Percentiles rank a stretch among this genome's conserved stretches.
Conservation (phyloP, 2,329 filamentous ascomycete genomes). For the Cladobotryum protrusum region DNA sequence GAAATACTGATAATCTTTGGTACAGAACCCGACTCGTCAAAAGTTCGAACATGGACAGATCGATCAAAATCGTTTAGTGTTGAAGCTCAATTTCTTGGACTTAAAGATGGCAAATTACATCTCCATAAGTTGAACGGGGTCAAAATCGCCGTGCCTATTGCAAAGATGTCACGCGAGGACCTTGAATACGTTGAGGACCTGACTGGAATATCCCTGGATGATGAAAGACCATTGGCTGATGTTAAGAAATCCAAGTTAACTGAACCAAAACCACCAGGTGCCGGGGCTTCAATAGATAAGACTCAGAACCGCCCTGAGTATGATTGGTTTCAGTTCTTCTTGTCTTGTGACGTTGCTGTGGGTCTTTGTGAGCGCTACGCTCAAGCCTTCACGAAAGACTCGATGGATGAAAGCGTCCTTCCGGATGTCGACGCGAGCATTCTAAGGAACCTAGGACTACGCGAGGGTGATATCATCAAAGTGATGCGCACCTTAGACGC, state of each 20-base stretch:
- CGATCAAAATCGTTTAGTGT: constrained; percentile 94
- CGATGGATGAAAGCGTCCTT: constrained; percentile 90
- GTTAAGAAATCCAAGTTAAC: constrained; percentile 53
- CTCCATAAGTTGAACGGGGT: constrained; percentile 97
- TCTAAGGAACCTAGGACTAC: constrained; percentile 81
- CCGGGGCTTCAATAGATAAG: constrained; percentile 58
- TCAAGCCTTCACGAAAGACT: constrained; percentile 80
- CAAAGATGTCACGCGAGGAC: constrained; percentile 94
- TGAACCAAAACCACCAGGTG: constrained; percentile 27
- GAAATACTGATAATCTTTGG: neutral
- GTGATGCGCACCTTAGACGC: constrained; percentile 84
- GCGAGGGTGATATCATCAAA: constrained; percentile 93
- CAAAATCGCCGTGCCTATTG: constrained; percentile 92
- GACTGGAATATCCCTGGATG: constrained; percentile 85
- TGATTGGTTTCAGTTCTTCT: constrained; percentile 99
- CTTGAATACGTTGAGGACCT: constrained; percentile 87
- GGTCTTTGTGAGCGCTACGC: constrained; percentile 93
- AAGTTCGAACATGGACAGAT: constrained; percentile 91
- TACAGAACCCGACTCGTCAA: constrained; percentile 72
- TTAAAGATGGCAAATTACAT: constrained; percentile 95
- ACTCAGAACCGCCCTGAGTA: constrained; percentile 63
- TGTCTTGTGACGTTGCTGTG: constrained; percentile 84
- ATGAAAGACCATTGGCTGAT: constrained; percentile 88
- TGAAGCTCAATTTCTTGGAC: constrained; percentile 89
- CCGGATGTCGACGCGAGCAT: constrained; percentile 81